Percentiles rank a stretch among this genome's conserved stretches.
These are phyloP conservation scores for Trichoderma asperelloides DNA, from an alignment of 495 filamentous ascomycete genomes.

Conservation along the genomic window DNA sequence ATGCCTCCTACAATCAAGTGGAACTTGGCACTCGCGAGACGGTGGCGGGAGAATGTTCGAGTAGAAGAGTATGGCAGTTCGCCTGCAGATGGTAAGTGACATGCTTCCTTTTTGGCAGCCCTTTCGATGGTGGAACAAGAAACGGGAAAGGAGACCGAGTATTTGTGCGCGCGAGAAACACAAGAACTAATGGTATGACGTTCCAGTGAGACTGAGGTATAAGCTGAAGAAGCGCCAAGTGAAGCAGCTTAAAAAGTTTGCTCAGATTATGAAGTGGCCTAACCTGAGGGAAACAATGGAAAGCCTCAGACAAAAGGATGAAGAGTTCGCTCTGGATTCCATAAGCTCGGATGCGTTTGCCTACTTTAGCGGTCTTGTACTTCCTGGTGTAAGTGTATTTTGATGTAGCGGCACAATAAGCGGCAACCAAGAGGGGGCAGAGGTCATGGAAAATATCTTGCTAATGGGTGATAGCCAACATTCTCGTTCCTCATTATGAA, in stretches of 20 bases:
- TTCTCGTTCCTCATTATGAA: slow-evolving; percentile 68
- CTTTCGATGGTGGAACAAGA: background rate
- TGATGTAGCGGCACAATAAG: background rate
- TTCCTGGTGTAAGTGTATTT: slow-evolving; percentile 46
- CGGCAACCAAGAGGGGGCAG: background rate
- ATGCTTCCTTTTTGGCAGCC: background rate
- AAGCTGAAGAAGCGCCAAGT: slow-evolving; percentile 53
- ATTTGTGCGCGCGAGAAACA: too few relatives aligned
- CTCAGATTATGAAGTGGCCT: slow-evolving; percentile 64
- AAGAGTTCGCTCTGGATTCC: slow-evolving; percentile 44
- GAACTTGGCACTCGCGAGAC: slow-evolving; percentile 56
- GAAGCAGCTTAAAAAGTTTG: slow-evolving; percentile 54
- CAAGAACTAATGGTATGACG: slow-evolving; percentile 12
- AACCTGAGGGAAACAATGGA: slow-evolving; percentile 54
- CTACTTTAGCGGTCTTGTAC: slow-evolving; percentile 60
- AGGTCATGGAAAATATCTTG: background rate
- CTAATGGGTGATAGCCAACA: slow-evolving; percentile 27
- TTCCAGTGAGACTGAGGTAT: slow-evolving; percentile 41
- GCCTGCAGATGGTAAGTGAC: slow-evolving; percentile 30
- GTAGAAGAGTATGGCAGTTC: slow-evolving; percentile 40
- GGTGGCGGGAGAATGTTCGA: slow-evolving; percentile 59
- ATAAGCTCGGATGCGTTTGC: slow-evolving; percentile 59
- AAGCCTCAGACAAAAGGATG: slow-evolving; percentile 47
- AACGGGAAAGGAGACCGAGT: background rate
- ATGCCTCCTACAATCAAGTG: slow-evolving; percentile 60